Evolutionary conservation across 164 flowering plant species (phyloP).

Genomic region (Sedum album): DNA sequence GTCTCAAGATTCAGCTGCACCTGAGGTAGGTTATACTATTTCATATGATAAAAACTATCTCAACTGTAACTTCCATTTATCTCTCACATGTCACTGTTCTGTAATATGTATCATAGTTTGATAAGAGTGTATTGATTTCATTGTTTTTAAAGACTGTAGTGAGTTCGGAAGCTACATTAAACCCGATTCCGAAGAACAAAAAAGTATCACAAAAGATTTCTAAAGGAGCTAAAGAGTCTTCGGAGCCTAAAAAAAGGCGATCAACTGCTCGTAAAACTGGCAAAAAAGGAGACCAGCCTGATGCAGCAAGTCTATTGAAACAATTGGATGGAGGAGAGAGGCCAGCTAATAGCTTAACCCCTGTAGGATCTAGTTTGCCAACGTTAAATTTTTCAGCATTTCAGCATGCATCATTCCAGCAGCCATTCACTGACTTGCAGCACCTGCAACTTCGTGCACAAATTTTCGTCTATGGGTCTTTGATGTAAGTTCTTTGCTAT

Average conservation of each 20-base stretch:
- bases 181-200: conserved; percentile 19
- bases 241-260: conserved; percentile 43
- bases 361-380: conserved; percentile 45
- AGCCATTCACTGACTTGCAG: conserved; percentile 76
- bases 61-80: not conserved
- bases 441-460: conserved; percentile 99
- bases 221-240: conserved; percentile 26
- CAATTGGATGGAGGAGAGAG: conserved; percentile 33
- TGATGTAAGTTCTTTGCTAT: conserved; percentile 66
- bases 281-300: conserved; percentile 31
- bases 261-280: conserved; percentile 31
- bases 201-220: conserved; percentile 24
- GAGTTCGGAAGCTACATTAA: conserved; percentile 23
- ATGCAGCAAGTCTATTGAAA: conserved; percentile 28
- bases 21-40: not conserved
- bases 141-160: conserved; percentile 26
- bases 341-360: conserved; percentile 24
- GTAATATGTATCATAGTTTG: not conserved
- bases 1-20: not conserved
- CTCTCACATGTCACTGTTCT: not conserved
- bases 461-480: conserved; percentile 95
- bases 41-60: not conserved
- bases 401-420: conserved; percentile 40
- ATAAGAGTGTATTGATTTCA: not conserved
- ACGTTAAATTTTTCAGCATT: conserved; percentile 56